Evolutionary conservation across 106 monocot species (phyloP).

Genomic region (Gastrodia elata): DNA sequence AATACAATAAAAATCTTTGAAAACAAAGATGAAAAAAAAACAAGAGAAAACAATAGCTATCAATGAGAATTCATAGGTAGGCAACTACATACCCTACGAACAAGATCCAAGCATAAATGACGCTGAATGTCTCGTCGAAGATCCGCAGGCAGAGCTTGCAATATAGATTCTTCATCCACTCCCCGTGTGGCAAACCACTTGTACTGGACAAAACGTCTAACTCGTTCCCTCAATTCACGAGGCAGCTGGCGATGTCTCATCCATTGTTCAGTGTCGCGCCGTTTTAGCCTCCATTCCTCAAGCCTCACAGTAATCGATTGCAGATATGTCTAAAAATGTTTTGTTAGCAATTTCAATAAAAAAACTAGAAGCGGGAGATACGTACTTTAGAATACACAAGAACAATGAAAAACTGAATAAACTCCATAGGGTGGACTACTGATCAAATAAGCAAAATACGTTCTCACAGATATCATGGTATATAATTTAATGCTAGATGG

Average conservation of each 20-base stretch:
- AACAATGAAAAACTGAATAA: background rate
- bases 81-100: conserved; percentile 46
- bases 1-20: background rate
- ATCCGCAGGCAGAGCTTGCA: conserved; percentile 67
- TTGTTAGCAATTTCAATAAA: background rate
- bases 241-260: conserved; percentile 91
- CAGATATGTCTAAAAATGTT: conserved; percentile 46
- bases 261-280: conserved; percentile 89
- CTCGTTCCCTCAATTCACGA: conserved; percentile 43
- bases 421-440: background rate
- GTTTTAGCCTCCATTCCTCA: conserved; percentile 82
- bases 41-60: background rate
- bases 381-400: background rate
- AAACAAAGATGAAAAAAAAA: background rate
- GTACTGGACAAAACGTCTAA: conserved; percentile 74
- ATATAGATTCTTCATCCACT: conserved; percentile 59
- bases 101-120: conserved; percentile 80
- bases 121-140: conserved; percentile 80
- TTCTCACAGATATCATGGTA: background rate
- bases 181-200: conserved; percentile 86
- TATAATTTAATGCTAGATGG: background rate
- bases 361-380: background rate
- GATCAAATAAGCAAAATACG: background rate
- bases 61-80: background rate
- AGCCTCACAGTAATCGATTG: conserved; percentile 74